Percentiles rank a stretch among this genome's conserved stretches.
Conservation (phyloP, 2,329 filamentous ascomycete genomes). For the Chaetomium globosum region DNA sequence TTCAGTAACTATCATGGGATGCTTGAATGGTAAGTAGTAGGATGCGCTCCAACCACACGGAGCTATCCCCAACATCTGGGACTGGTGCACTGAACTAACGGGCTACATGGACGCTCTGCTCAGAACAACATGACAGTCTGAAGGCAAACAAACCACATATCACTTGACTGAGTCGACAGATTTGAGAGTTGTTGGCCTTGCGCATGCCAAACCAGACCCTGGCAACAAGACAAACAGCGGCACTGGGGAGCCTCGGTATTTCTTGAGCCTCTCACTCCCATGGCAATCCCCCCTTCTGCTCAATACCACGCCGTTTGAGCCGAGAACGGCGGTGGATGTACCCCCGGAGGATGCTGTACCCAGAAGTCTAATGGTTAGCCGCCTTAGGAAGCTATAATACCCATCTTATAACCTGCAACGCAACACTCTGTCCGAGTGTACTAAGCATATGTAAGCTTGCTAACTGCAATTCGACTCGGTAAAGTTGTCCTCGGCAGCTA, state of each 20-base stretch:
- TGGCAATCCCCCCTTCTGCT: neutral
- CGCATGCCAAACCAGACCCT: neutral
- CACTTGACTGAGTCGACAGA: neutral
- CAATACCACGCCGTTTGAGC: neutral
- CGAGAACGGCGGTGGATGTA: neutral
- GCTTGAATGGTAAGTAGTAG: neutral
- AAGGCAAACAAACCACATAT: neutral
- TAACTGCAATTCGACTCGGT: slow-evolving; percentile 1
- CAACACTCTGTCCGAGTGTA: neutral
- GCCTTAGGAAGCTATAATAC: neutral
- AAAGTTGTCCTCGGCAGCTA: slow-evolving; percentile 8
- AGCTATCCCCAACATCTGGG: neutral
- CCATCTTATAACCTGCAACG: neutral
- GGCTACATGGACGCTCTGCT: neutral
- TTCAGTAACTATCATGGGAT: neutral
- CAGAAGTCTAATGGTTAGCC: neutral
- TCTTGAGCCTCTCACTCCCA: neutral
- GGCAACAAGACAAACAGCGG: too few relatives aligned
- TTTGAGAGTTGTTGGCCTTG: neutral
- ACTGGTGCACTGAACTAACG: neutral
- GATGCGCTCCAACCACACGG: neutral
- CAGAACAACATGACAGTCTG: neutral
- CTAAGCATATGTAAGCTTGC: neutral
- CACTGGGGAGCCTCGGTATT: neutral
- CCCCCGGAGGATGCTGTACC: neutral